These are phyloP conservation scores for Coffea eugenioides DNA, from an alignment of 257 asterid species.

Conservation along the genomic window DNA sequence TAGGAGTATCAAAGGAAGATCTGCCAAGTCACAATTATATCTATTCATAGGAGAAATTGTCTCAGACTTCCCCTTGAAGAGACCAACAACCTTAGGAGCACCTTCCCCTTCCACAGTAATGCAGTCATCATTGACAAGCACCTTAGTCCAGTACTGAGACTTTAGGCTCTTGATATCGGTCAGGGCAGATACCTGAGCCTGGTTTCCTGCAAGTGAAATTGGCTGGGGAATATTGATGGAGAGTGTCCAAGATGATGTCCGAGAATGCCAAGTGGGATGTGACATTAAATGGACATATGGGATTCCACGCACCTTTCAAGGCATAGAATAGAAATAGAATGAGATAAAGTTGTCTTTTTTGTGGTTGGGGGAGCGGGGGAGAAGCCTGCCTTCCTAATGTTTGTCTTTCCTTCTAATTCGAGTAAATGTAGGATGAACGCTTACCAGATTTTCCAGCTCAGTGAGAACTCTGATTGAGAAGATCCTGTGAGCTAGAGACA, in stretches of 20 bases:
- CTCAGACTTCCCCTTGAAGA: constrained; percentile 74
- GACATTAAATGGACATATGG: constrained; percentile 75
- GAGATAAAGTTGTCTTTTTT: background rate
- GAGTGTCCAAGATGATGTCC: constrained; percentile 90
- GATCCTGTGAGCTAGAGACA: constrained; percentile 92
- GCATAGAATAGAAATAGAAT: constrained; percentile 17
- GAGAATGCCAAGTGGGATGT: constrained; percentile 95
- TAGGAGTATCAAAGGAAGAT: constrained; percentile 79
- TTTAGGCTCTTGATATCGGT: constrained; percentile 43
- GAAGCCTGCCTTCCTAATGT: background rate
- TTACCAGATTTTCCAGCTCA: constrained; percentile 84
- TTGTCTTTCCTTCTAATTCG: background rate
- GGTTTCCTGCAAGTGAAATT: constrained; percentile 61
- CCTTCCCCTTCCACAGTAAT: constrained; percentile 96
- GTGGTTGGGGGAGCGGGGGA: too few relatives aligned
- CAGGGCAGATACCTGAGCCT: constrained; percentile 34
- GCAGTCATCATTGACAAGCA: constrained; percentile 77
- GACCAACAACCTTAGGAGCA: constrained; percentile 80
- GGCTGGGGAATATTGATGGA: constrained; percentile 79
- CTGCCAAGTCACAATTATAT: constrained; percentile 79
- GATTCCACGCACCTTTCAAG: constrained; percentile 66
- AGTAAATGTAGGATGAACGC: constrained; percentile 17
- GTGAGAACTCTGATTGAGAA: constrained; percentile 81
- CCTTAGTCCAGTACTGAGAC: constrained; percentile 79
- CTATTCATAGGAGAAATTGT: constrained; percentile 50